These are phyloP conservation scores for Aspergillus cristatus DNA, from an alignment of 495 filamentous ascomycete species.

Conservation along the genomic window DNA sequence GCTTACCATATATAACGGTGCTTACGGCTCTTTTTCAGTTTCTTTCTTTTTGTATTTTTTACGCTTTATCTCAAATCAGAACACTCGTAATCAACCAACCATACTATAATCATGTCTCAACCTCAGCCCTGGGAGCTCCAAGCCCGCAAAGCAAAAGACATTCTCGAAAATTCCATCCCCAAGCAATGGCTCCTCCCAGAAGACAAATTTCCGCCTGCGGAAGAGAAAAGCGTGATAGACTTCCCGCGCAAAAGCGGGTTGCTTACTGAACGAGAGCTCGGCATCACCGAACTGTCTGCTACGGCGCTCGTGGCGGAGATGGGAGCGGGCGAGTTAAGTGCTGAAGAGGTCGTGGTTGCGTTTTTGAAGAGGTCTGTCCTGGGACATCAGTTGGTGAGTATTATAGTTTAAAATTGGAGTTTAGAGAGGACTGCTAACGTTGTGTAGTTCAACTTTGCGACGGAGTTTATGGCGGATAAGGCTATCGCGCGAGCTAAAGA, in stretches of 20 bases:
- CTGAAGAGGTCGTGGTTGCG: slow-evolving; percentile 47
- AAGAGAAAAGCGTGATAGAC: slow-evolving; percentile 29
- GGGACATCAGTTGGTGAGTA: slow-evolving; percentile 46
- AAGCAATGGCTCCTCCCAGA: slow-evolving; percentile 30
- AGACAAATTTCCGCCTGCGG: slow-evolving; percentile 18
- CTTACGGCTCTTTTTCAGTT: too few species aligned
- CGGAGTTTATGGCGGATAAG: slow-evolving; percentile 55
- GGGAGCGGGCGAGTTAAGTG: slow-evolving; percentile 35
- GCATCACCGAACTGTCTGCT: slow-evolving; percentile 49
- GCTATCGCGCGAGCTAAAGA: slow-evolving; percentile 50
- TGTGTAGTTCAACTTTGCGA: slow-evolving; percentile 49
- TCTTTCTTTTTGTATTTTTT: not conserved
- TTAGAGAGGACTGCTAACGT: not conserved
- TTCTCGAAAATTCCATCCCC: slow-evolving; percentile 27
- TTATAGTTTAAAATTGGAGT: not conserved
- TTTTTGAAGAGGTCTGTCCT: slow-evolving; percentile 55
- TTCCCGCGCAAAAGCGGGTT: slow-evolving; percentile 39
- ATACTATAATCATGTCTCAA: slow-evolving; percentile 18
- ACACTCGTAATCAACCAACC: too few species aligned
- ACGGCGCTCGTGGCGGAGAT: slow-evolving; percentile 45
- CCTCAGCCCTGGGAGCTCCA: slow-evolving; percentile 20
- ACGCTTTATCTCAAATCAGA: not conserved
- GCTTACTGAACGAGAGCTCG: slow-evolving; percentile 42
- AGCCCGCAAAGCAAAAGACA: slow-evolving; percentile 26
- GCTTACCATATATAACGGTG: too few species aligned